Conservation (phyloP, 805 yeast genomes). For the Yamadazyma sp. region DNA sequence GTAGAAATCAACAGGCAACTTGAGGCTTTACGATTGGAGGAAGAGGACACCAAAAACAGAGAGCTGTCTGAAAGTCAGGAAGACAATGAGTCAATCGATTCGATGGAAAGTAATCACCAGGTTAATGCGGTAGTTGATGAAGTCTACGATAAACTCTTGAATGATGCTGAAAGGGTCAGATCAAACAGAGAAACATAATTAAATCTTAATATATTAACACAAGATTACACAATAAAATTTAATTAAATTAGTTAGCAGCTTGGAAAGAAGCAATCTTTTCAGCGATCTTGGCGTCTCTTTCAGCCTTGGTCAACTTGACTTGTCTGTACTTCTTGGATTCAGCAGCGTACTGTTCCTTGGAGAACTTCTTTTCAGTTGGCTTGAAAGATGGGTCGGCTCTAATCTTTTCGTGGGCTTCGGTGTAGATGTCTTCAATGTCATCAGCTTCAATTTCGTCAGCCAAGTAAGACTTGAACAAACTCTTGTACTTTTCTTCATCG, state of each 20-base stretch:
- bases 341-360: slow-evolving; percentile 98
- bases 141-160: slow-evolving; percentile 68
- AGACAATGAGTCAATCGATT: slow-evolving; percentile 31
- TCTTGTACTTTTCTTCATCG: slow-evolving; percentile 98
- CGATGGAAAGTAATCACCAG: slow-evolving; percentile 14
- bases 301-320: slow-evolving; percentile 83
- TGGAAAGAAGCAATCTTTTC: slow-evolving; percentile 93
- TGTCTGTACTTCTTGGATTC: slow-evolving; percentile 90
- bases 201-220: slow-evolving; percentile 11
- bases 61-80: neutral
- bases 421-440: slow-evolving; percentile 91
- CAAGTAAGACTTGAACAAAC: slow-evolving; percentile 93
- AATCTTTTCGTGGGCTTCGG: slow-evolving; percentile 91
- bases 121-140: slow-evolving; percentile 59
- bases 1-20: slow-evolving; percentile 21
- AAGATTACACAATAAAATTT: slow-evolving; percentile 4
- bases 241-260: slow-evolving; percentile 40
- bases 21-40: slow-evolving; percentile 12
- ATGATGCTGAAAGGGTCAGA: slow-evolving; percentile 65
- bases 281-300: slow-evolving; percentile 86
- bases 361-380: slow-evolving; percentile 87
- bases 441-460: slow-evolving; percentile 98
- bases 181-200: slow-evolving; percentile 34
- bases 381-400: slow-evolving; percentile 93
- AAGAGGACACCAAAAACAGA: slow-evolving; percentile 1